Evolutionary conservation across 139 green algal species (phyloP).

Genomic region (Volvox reticuliferus): DNA sequence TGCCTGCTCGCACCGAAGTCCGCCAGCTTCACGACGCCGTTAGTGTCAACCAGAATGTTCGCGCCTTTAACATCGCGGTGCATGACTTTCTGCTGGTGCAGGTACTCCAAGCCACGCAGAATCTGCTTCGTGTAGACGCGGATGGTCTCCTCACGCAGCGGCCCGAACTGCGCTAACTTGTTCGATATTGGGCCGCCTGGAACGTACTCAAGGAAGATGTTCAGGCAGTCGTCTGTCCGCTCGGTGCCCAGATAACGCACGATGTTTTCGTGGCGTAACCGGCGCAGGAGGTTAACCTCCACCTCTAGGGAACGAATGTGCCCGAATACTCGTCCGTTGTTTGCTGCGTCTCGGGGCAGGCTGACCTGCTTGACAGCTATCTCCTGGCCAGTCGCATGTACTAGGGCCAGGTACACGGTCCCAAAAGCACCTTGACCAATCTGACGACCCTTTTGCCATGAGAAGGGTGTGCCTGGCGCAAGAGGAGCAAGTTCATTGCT

Average conservation of each 20-base stretch:
- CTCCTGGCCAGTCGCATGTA: constrained; percentile 93
- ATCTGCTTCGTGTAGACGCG: constrained; percentile 86
- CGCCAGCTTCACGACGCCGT: constrained; percentile 93
- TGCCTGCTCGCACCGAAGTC: constrained; percentile 96
- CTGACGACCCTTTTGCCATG: constrained; percentile 90
- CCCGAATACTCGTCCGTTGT: constrained; percentile 65
- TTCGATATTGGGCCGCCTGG: constrained; percentile 93
- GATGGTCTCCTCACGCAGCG: constrained; percentile 77
- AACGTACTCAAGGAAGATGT: constrained; percentile 99
- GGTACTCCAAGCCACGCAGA: constrained; percentile 91
- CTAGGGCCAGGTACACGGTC: constrained; percentile 87
- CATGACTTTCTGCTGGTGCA: constrained; percentile 92
- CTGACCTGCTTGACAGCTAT: constrained; percentile 96
- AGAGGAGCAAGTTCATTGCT: background rate
- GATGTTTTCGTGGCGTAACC: constrained; percentile 93
- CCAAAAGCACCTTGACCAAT: constrained; percentile 95
- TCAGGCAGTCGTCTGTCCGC: constrained; percentile 76
- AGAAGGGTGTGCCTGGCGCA: constrained; percentile 50
- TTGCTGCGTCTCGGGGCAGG: constrained; percentile 50
- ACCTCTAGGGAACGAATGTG: constrained; percentile 85
- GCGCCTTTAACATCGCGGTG: constrained; percentile 90
- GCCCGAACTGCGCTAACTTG: constrained; percentile 43
- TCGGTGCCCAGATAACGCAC: constrained; percentile 95
- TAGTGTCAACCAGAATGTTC: constrained; percentile 96
- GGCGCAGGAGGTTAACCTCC: constrained; percentile 89